phyloP scores from a whole-genome alignment of 352 stramenopile genomes.

The Globisporangium radiosum region DNA sequence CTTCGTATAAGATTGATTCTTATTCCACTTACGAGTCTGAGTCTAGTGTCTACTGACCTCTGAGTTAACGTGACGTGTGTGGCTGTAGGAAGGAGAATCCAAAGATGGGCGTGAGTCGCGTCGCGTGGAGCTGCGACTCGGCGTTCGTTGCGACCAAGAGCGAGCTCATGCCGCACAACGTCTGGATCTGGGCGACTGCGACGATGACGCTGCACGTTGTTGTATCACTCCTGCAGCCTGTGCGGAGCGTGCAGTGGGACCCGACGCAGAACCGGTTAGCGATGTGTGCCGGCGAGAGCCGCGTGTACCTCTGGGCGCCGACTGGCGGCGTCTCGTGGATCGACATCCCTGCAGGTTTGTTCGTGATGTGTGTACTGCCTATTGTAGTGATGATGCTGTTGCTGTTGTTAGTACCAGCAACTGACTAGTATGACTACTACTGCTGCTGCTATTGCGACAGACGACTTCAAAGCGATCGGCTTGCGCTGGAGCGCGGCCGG shows the following conservation, averaged over 20 bases:
- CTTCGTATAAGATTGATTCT: no score
- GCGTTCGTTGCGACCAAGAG: constrained; percentile 70
- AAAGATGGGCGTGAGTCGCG: constrained; percentile 61
- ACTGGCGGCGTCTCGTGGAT: constrained; percentile 61
- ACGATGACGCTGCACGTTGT: constrained; percentile 61
- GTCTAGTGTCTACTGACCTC: no score
- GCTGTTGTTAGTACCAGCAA: background rate
- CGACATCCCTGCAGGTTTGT: constrained; percentile 41
- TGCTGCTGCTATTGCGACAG: constrained; percentile 16
- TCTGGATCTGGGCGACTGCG: constrained; percentile 81
- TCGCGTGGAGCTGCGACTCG: constrained; percentile 63
- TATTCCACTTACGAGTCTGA: no score
- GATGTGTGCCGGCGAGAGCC: constrained; percentile 50
- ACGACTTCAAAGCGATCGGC: constrained; percentile 57
- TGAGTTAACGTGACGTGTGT: no score
- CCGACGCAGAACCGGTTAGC: constrained; percentile 37
- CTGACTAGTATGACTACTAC: background rate
- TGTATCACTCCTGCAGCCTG: constrained; percentile 53
- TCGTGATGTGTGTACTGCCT: no score
- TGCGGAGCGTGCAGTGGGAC: constrained; percentile 65
- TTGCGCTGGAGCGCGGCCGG: constrained; percentile 60
- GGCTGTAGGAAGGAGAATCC: constrained; percentile 53
- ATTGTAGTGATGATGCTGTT: no score
- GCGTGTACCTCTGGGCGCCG: constrained; percentile 63
- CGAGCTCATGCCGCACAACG: constrained; percentile 78